Percentiles rank a stretch among this genome's conserved stretches.
phyloP scores from a whole-genome alignment of 192 early-diverging fungal species.

The Oehlia diaphana region DNA sequence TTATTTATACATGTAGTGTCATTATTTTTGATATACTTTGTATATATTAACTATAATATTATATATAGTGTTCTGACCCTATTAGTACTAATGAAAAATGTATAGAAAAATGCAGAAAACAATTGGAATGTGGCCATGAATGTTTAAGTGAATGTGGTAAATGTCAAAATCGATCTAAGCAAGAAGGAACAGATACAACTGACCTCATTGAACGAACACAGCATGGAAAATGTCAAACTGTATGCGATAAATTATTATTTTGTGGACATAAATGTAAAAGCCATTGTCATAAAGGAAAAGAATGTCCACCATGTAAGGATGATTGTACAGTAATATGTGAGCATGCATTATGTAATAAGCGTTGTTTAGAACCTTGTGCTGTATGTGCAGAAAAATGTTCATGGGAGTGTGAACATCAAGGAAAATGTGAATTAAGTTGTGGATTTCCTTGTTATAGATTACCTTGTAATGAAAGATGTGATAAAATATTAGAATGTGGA shows the following conservation, averaged over 20 bases:
- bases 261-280: conserved; percentile 38
- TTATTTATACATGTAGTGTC: not conserved
- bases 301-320: conserved; percentile 41
- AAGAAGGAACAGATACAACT: not conserved
- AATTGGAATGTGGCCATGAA: conserved; percentile 39
- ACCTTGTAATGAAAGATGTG: conserved; percentile 56
- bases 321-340: conserved; percentile 40
- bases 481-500: conserved; percentile 43
- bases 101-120: conserved; percentile 28
- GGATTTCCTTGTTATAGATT: conserved; percentile 58
- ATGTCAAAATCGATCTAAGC: conserved; percentile 31
- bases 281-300: not conserved
- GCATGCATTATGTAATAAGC: conserved; percentile 40
- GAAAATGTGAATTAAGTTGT: conserved; percentile 49
- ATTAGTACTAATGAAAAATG: conserved; percentile 22
- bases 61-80: conserved; percentile 28
- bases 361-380: conserved; percentile 42
- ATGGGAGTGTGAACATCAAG: conserved; percentile 57
- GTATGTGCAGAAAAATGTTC: conserved; percentile 48
- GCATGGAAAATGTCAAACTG: conserved; percentile 31
- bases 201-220: not conserved
- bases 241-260: conserved; percentile 10
- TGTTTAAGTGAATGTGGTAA: conserved; percentile 42
- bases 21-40: too few relatives aligned
- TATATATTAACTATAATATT: too few relatives aligned